Percentiles rank a stretch among this genome's conserved stretches.
Conservation (phyloP, 192 early-diverging fungal species). For the Podila epicladia region DNA sequence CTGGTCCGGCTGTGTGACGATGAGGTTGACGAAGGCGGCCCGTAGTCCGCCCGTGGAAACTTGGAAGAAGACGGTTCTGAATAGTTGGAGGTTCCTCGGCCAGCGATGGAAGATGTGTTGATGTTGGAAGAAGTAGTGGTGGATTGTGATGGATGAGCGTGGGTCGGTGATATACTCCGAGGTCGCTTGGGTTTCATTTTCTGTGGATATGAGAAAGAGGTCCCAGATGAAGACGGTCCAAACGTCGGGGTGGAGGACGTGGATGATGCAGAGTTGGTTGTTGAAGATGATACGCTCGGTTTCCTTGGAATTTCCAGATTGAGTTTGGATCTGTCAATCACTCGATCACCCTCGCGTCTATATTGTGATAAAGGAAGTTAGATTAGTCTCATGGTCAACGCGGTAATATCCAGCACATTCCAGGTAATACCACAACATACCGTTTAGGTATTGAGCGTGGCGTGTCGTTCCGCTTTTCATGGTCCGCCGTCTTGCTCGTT, state of each 20-base stretch:
- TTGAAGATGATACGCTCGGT: conserved; percentile 16
- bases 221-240: conserved; percentile 12
- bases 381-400: too few species aligned
- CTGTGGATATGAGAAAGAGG: not conserved
- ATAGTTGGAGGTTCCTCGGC: not conserved
- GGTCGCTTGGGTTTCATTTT: conserved; percentile 28
- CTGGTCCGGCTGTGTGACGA: conserved; percentile 14
- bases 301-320: conserved; percentile 46
- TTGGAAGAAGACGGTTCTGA: conserved; percentile 13
- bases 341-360: conserved; percentile 37
- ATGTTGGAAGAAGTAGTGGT: not conserved
- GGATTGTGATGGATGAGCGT: not conserved
- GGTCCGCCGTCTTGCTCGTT: conserved; percentile 4
- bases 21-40: not conserved
- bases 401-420: not conserved
- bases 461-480: conserved; percentile 11
- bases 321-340: conserved; percentile 40
- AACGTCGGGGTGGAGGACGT: conserved; percentile 19
- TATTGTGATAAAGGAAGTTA: not conserved
- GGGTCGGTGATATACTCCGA: conserved; percentile 22
- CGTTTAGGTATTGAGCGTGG: conserved; percentile 14
- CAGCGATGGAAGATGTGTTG: conserved; percentile 4
- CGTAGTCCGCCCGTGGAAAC: conserved; percentile 48
- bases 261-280: conserved; percentile 30
- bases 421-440: not conserved